Conservation (phyloP, 2,329 filamentous ascomycete genomes). For the Aureobasidium uvarum region DNA sequence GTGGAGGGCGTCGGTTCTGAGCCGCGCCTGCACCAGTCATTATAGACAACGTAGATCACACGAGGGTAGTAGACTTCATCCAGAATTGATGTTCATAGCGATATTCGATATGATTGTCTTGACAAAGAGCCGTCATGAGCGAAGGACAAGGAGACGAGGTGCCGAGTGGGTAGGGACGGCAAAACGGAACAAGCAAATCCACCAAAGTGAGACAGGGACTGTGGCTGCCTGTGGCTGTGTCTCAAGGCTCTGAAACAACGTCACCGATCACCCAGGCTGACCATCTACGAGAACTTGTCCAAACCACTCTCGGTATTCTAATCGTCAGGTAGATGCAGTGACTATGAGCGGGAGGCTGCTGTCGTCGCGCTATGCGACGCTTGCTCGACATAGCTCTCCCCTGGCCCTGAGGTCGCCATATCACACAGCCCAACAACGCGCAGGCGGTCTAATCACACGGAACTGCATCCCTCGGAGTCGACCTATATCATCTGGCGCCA, state of each 20-base stretch:
- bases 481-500: conserved; percentile 11
- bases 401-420: conserved; percentile 47
- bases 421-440: conserved; percentile 35
- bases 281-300: not conserved
- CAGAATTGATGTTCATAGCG: not conserved
- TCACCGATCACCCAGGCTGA: conserved; percentile 5
- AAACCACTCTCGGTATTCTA: too few relatives aligned
- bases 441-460: conserved; percentile 42
- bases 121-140: not conserved
- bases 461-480: conserved; percentile 37
- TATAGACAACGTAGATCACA: not conserved
- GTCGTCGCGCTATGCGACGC: conserved; percentile 67
- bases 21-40: not conserved
- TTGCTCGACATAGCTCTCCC: conserved; percentile 60
- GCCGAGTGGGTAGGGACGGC: not conserved
- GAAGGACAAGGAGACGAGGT: not conserved
- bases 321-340: conserved; percentile 8
- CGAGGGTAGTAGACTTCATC: not conserved
- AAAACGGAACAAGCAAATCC: not conserved
- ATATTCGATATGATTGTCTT: not conserved
- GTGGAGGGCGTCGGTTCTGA: conserved; percentile 10
- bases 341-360: conserved; percentile 71
- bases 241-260: not conserved
- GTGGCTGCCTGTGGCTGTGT: conserved; percentile 1
- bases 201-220: not conserved